These are phyloP conservation scores for Fusarium brachygibbosum DNA, from an alignment of 2,329 filamentous ascomycete genomes.

Conservation along the genomic window DNA sequence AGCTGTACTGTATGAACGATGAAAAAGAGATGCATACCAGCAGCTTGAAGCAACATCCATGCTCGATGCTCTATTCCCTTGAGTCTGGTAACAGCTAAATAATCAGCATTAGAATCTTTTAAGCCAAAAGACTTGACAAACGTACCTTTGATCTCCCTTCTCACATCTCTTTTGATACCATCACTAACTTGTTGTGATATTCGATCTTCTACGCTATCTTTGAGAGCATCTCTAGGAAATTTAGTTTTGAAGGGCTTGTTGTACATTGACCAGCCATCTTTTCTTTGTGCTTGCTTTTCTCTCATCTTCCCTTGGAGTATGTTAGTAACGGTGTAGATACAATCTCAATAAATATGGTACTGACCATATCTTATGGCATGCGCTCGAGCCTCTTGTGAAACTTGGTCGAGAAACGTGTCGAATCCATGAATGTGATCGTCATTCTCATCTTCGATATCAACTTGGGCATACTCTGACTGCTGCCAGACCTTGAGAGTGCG, in stretches of 20 bases:
- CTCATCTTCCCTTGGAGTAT: slow-evolving; percentile 24
- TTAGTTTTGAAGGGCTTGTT: background rate
- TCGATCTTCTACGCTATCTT: slow-evolving; percentile 25
- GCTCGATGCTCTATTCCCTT: slow-evolving; percentile 35
- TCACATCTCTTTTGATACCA: slow-evolving; percentile 33
- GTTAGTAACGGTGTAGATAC: background rate
- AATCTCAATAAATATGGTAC: background rate
- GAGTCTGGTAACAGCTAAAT: slow-evolving; percentile 20
- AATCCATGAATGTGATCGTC: slow-evolving; percentile 39
- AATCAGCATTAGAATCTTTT: background rate
- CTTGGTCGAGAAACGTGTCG: slow-evolving; percentile 43
- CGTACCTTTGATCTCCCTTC: slow-evolving; percentile 32
- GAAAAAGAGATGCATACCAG: slow-evolving; percentile 11
- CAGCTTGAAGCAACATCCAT: slow-evolving; percentile 38
- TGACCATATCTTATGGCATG: slow-evolving; percentile 42
- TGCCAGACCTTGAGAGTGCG: slow-evolving; percentile 42
- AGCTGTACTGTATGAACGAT: background rate
- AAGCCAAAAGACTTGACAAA: fast-evolving
- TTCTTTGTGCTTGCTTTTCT: slow-evolving; percentile 8
- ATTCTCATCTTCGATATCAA: slow-evolving; percentile 32
- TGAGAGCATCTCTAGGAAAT: slow-evolving; percentile 10
- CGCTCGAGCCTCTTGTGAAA: slow-evolving; percentile 41
- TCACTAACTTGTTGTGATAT: slow-evolving; percentile 30
- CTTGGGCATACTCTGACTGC: slow-evolving; percentile 28
- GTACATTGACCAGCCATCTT: background rate